Evolutionary conservation across 352 stramenopile species (phyloP).

Genomic region (Aphanomyces cochlioides): DNA sequence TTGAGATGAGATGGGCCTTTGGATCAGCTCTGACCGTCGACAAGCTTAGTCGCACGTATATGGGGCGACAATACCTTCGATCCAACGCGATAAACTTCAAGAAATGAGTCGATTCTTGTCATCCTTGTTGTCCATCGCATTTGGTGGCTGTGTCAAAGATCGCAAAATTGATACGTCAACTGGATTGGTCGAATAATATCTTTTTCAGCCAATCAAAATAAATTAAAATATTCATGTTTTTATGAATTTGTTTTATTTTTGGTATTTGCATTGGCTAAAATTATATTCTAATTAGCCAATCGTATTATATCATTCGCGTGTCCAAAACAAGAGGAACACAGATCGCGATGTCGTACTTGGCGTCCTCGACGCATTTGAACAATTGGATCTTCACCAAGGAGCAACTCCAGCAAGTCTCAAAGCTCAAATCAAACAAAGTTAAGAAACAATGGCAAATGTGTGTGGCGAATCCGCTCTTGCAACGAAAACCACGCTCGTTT

Average conservation of each 20-base stretch:
- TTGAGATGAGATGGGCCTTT: background rate
- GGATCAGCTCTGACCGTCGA: background rate
- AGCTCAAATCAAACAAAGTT: conserved; percentile 63
- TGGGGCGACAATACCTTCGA: conserved; percentile 18
- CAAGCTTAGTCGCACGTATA: conserved; percentile 6
- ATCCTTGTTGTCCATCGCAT: background rate
- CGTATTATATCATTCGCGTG: background rate
- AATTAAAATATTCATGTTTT: no score
- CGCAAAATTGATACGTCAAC: no score
- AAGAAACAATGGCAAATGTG: conserved; percentile 42
- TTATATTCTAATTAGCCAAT: conserved; percentile 11
- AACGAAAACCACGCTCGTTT: conserved; percentile 74
- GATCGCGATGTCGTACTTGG: conserved; percentile 67
- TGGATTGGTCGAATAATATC: no score
- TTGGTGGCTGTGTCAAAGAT: background rate
- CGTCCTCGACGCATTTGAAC: conserved; percentile 84
- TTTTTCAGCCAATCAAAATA: no score
- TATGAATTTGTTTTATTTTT: no score
- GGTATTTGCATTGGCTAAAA: conserved; percentile 10
- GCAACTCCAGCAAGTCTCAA: conserved; percentile 51
- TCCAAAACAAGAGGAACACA: background rate
- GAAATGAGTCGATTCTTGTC: conserved; percentile 4
- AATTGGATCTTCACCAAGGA: conserved; percentile 81
- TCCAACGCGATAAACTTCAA: conserved; percentile 12
- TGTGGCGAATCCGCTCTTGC: conserved; percentile 29